Percentiles rank a stretch among this genome's conserved stretches.
These are phyloP conservation scores for Botrytis paeoniae DNA, from an alignment of 2,329 filamentous ascomycete species.

Conservation along the genomic window DNA sequence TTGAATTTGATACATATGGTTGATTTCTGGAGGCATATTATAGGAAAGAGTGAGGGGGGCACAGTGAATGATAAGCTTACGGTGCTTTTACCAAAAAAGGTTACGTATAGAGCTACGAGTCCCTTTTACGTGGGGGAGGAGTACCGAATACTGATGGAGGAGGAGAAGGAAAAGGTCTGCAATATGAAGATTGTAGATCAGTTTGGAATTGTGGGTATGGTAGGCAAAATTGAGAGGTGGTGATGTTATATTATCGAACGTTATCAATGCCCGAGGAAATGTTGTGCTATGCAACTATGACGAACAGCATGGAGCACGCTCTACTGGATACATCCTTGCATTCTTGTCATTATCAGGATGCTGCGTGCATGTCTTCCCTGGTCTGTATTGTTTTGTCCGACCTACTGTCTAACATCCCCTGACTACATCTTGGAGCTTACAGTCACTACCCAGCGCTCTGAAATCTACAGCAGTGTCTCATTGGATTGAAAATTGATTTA, in stretches of 20 bases:
- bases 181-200: conserved; percentile 33
- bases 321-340: not conserved
- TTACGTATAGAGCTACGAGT: conserved; percentile 48
- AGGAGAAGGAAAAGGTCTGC: conserved; percentile 35
- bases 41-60: conserved; percentile 23
- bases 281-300: not conserved
- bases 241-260: not conserved
- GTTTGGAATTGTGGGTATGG: conserved; percentile 37
- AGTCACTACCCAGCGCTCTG: not conserved
- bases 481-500: not conserved
- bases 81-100: conserved; percentile 40
- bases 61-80: not conserved
- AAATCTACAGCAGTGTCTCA: not conserved
- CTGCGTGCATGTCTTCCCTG: not conserved
- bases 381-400: not conserved
- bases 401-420: not conserved
- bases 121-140: conserved; percentile 49
- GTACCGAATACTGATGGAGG: conserved; percentile 45
- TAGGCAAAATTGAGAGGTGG: conserved; percentile 32
- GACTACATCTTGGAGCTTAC: not conserved
- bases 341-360: not conserved
- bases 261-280: not conserved
- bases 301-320: not conserved
- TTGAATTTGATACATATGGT: conserved; percentile 71
- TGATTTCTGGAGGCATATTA: conserved; percentile 59